These are phyloP conservation scores for Penicillium flavigenum DNA, from an alignment of 495 filamentous ascomycete genomes.

Conservation along the genomic window DNA sequence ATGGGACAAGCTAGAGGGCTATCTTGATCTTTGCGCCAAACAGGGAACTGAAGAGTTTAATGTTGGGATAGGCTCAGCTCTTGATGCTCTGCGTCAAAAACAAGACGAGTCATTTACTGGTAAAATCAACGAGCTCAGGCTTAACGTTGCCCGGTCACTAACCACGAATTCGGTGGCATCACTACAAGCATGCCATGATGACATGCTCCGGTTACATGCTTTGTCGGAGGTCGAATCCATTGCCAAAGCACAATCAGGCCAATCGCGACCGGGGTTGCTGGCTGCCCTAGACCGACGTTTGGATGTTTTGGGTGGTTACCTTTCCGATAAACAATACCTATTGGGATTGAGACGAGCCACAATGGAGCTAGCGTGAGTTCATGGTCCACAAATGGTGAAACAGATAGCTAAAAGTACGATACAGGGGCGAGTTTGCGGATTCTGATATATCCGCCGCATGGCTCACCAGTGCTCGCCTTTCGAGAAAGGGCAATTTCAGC, in stretches of 20 bases:
- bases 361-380: conserved; percentile 64
- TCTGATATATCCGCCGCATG: conserved; percentile 78
- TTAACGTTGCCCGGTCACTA: conserved; percentile 68
- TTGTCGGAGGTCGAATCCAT: conserved; percentile 85
- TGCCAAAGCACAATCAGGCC: conserved; percentile 46
- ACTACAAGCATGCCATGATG: conserved; percentile 75
- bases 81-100: conserved; percentile 62
- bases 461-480: conserved; percentile 81
- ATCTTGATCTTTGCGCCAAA: conserved; percentile 54
- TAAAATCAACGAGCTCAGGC: conserved; percentile 62
- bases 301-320: conserved; percentile 80
- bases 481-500: conserved; percentile 77
- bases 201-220: conserved; percentile 79
- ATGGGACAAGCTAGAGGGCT: conserved; percentile 73
- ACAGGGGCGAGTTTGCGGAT: conserved; percentile 51
- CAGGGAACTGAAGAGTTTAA: conserved; percentile 73
- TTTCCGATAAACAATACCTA: conserved; percentile 89
- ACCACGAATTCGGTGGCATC: conserved; percentile 73
- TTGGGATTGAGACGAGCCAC: conserved; percentile 82
- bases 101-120: conserved; percentile 54
- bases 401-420: conserved; percentile 16
- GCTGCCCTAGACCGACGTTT: conserved; percentile 69
- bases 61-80: conserved; percentile 69
- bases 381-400: background rate
- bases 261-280: conserved; percentile 44